Evolutionary conservation across 805 yeast genomes (phyloP).

Genomic region (Saccharomycopsis amapae): DNA sequence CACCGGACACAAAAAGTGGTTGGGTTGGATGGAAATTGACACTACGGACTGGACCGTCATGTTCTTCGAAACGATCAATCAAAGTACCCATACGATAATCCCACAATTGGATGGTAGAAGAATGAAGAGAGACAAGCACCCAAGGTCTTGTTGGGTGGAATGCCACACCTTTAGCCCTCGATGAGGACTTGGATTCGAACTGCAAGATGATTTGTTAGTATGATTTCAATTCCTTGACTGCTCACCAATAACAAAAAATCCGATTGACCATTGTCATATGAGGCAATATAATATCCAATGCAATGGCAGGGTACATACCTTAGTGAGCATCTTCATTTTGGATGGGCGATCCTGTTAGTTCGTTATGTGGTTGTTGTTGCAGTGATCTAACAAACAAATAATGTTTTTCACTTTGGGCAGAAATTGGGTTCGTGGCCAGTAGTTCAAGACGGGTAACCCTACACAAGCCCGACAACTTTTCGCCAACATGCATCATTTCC

Average conservation of each 20-base stretch:
- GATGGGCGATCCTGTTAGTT: conserved; percentile 13
- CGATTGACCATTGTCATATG: not conserved
- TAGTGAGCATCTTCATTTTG: conserved; percentile 79
- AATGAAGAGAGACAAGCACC: conserved; percentile 90
- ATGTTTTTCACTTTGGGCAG: not conserved
- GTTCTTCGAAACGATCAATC: conserved; percentile 94
- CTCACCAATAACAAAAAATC: not conserved
- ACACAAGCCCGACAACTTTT: too few species aligned
- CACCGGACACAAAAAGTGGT: conserved; percentile 94
- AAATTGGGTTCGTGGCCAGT: not conserved
- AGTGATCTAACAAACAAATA: not conserved
- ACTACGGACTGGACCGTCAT: conserved; percentile 95
- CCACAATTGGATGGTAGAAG: conserved; percentile 99
- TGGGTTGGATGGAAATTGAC: conserved; percentile 97
- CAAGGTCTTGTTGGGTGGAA: conserved; percentile 95
- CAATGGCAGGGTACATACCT: conserved; percentile 40
- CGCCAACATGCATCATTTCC: too few species aligned
- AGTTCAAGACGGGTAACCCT: too few species aligned
- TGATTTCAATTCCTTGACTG: conserved; percentile 1
- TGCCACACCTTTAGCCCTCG: conserved; percentile 96
- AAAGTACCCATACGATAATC: conserved; percentile 99
- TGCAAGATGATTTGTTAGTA: conserved; percentile 27
- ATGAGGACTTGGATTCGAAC: conserved; percentile 89
- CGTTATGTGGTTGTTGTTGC: too few species aligned
- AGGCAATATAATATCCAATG: not conserved